Evolutionary conservation across 495 filamentous ascomycete genomes (phyloP), one percentile per base, ranked within the genome.

Genomic region (Talaromyces borbonicus): DNA sequence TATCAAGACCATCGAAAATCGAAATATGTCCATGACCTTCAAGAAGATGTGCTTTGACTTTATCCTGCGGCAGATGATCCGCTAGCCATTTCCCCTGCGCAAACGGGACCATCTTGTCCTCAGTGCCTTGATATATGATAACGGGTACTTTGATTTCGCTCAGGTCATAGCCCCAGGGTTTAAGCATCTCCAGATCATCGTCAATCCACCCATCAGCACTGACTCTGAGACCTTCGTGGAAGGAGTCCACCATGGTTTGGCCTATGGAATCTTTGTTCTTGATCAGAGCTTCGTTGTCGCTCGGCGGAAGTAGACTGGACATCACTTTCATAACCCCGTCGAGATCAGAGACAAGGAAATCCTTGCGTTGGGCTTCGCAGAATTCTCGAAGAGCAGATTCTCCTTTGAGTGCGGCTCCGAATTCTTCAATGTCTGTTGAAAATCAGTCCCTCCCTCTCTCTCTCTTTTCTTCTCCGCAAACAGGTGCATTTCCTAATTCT

Each of bases 31-130:
- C 38, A 16, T 41, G 38, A 11, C 38, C 38, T 5, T 22, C 20
- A 9, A 41, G 20, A 41, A 41, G 38, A 41, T 41, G 38, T 2
- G 11, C 23, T 18, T 26, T 41, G 38, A 41, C 38, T 26, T 41
- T 41, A 41, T 41, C 38, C 38, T 41, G 38, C 38, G 38, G 38
- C 38, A 41, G 26, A 26, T 41, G 38, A 20, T 41, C 38, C 22
- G 38, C 22, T 0, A 41, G 22, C 38, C 38, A 41, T 26, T 41
- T 41, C 38, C 38, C 38, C 24, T 41, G 38, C 12, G 20, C 38
- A 41, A 25, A 41, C 4, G 38, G 38, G 1, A 41, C 38, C 38
- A 41, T 41, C 12, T 41, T 41, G 19, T 41, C 38, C 20, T 41
- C 35, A 11, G 38, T 41, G 5, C 23, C 38, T 23, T 41, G 38